Evolutionary conservation across 2,329 filamentous ascomycete species (phyloP).

Genomic region (Diaporthe aspalathi): DNA sequence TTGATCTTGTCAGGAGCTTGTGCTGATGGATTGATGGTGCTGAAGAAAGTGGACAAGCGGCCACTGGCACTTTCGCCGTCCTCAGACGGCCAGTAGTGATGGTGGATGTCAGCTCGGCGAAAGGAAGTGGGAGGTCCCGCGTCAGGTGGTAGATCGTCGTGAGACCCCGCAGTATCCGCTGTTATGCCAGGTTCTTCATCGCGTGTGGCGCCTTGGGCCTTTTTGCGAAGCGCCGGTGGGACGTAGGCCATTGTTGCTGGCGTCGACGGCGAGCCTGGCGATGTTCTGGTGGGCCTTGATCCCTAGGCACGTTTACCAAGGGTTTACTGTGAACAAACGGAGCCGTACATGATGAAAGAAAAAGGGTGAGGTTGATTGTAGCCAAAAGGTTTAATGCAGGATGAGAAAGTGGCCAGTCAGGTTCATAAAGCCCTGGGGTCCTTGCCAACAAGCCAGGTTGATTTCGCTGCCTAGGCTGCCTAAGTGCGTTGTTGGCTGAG

Average conservation of each 20-base stretch:
- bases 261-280: background rate
- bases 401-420: background rate
- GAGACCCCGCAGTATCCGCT: background rate
- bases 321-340: background rate
- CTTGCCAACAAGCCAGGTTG: too few relatives aligned
- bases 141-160: background rate
- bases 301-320: background rate
- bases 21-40: background rate
- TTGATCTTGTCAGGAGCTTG: background rate
- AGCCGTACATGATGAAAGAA: background rate
- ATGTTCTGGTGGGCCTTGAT: background rate
- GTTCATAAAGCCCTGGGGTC: too few relatives aligned
- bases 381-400: background rate
- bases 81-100: background rate
- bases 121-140: background rate
- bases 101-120: background rate
- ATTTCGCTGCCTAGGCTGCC: background rate
- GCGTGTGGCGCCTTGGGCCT: background rate
- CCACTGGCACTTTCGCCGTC: too few relatives aligned
- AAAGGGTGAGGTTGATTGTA: background rate
- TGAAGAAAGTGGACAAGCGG: too few relatives aligned
- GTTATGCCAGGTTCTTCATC: background rate
- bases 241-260: constrained; percentile 11
- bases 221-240: background rate
- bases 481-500: background rate